Evolutionary conservation across 2,329 filamentous ascomycete genomes (phyloP), one percentile per base, ranked within the genome.

Genomic region (Trematosphaeria pertusa): DNA sequence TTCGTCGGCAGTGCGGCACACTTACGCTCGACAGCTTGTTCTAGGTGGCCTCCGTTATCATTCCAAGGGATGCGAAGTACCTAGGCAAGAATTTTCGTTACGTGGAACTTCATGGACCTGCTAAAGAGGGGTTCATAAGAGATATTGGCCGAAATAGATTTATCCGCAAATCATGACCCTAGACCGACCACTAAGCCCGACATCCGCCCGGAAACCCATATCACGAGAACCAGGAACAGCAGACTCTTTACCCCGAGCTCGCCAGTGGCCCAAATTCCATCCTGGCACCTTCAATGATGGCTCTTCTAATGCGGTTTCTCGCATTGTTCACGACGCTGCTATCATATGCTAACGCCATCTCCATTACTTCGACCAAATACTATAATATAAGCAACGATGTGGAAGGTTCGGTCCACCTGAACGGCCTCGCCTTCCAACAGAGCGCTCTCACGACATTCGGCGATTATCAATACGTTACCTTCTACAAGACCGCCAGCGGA

Each of bases 391-490:
- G 57, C 19, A 65, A 65, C 24, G 67, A 71, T 44, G 59, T 65
- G 3, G 61, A 70, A 43, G 67, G 67, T 8, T 68, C 62, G 2
- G 67, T 69, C 6, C 67, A 59, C 8, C 56, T 81, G 34, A 81
- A 80, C 52, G 76, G 75, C 32, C 73, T 78, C 41, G 72, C 77
- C 1, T 81, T 79, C 59, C 78, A 81, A 57, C 78, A 80, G 49
- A 70, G 78, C 44, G 73, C 71, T 22, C 67, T 81, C 42, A 68
- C 69, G n/a, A 75, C 77, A 1, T 77, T 75, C 56, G 72, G 72
- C 36, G 73, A 76, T 28, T 78, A 77, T 65, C 78, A 80, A 61
- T 81, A 80, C 48, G 74, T 75, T 5, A 74, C 73, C 5, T 79
- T 76, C 58, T 80, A 79, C 55, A 61, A 60, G 22, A 69, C 63